Base-by-base conservation (phyloP, 257 asterid species). In the Orobanche coerulescens region DNA sequence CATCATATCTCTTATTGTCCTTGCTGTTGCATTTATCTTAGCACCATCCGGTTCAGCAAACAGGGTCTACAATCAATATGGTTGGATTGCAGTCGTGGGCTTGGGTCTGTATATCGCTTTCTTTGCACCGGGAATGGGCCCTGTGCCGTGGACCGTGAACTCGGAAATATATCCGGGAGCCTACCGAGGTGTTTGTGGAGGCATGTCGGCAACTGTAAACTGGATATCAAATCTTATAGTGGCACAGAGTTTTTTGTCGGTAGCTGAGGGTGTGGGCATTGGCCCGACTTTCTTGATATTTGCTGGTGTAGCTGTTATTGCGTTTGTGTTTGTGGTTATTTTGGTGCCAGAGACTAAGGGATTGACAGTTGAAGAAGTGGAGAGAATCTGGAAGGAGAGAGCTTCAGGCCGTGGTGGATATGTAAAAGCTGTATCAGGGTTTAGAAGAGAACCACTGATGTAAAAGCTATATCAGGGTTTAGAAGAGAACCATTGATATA, bases 121-220 rank as follows among this genome's bases (percentile, higher is more conserved):
- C 74, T 91, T 88, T 39, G 61, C 98, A 6, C 98, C 98, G 0
- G 96, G 98, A 25, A 85, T 91, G 98, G 95, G 98, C 15, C 86
- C 95, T 1, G 98, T 88, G 4, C 98, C 98, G 0, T 91, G 98
- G 98, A 76, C 98, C 0, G 82, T 91, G 60, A 91, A 88, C 82
- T 88, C 96, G 2, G 96, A 91, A 61, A 85, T 88, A 63, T 91
- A 91, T 58, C 96, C 92, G 0, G 93, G 88, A 77, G 81, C 85
- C 0, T 91, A 88, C 20, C 74, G 96, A 14, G 98, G 98, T 20
- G 57, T 81, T 2, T 91, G 98, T 57, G 94, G 95, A 7, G 98
- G 98, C 30, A 91, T 91, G 96, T 84, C 98, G 0, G 98, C 98
- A 16, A 91, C 96, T 0, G 92, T 91, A 58, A 91, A 91, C 62